Evolutionary conservation across 768 basidiomycete genomes (phyloP).

Genomic region (Lentinula boryana): DNA sequence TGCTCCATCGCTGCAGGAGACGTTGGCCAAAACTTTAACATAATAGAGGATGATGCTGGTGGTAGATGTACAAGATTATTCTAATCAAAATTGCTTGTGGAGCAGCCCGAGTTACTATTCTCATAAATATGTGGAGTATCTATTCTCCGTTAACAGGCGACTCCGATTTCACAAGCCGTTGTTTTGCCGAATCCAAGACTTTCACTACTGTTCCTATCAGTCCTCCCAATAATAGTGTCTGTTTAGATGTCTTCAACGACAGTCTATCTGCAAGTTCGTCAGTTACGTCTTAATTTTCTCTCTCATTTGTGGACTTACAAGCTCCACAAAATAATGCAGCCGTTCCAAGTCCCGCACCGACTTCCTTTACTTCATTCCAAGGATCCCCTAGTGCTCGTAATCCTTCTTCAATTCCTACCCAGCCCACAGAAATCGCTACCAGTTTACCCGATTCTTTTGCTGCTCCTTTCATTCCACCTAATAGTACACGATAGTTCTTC

Average conservation of each 20-base stretch:
- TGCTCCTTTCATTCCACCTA: constrained; percentile 65
- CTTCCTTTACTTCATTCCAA: not conserved
- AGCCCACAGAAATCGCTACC: constrained; percentile 1
- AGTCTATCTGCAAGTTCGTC: constrained; percentile 5
- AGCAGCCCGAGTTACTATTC: not conserved
- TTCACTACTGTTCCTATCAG: constrained; percentile 3
- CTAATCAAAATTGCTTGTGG: not conserved
- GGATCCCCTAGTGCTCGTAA: not conserved
- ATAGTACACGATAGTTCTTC: constrained; percentile 84
- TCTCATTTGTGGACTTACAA: not conserved
- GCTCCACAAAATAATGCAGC: constrained; percentile 2
- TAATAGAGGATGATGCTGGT: not conserved
- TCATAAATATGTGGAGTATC: constrained; percentile 1
- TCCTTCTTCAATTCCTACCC: constrained; percentile 6
- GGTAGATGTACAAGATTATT: not conserved
- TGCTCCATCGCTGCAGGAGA: constrained; percentile 1
- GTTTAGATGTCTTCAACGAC: not conserved
- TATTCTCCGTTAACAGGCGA: not conserved
- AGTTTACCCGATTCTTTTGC: constrained; percentile 51
- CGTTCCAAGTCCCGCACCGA: constrained; percentile 6
- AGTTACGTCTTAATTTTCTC: not conserved
- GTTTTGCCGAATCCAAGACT: not conserved
- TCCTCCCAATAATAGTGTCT: constrained; percentile 5
- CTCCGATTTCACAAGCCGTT: not conserved
- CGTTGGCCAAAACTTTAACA: constrained; percentile 2